A percentile compares a stretch with the other conserved stretches of the same genome.
phyloP scores from a whole-genome alignment of 768 basidiomycete species.

The Mycena albidolilacea region DNA sequence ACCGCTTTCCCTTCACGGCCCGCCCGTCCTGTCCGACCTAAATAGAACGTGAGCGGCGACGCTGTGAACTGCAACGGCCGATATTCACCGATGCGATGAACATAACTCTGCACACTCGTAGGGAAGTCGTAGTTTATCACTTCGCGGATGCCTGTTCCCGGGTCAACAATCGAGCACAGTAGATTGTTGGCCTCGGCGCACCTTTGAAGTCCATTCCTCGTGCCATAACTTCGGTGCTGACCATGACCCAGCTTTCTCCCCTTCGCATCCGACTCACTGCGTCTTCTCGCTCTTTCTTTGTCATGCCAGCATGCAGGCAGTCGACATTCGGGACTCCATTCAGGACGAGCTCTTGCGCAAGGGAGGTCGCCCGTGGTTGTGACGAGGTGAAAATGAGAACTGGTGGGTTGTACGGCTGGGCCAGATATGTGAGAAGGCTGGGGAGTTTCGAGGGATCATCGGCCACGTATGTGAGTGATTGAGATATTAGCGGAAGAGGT shows the following conservation, averaged over 20 bases:
- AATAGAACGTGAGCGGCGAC: conserved; percentile 25
- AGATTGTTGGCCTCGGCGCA: conserved; percentile 59
- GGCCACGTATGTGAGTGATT: conserved; percentile 92
- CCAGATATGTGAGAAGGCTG: conserved; percentile 84
- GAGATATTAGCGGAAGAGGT: conserved; percentile 90
- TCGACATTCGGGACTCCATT: conserved; percentile 88
- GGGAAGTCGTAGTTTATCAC: conserved; percentile 99
- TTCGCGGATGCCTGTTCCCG: conserved; percentile 55
- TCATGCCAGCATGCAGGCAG: conserved; percentile 92
- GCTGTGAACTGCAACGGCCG: neutral
- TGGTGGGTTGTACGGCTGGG: conserved; percentile 90
- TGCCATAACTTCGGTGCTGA: conserved; percentile 98
- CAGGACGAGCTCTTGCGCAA: conserved; percentile 86
- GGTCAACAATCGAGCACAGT: neutral
- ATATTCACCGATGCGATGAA: conserved; percentile 89
- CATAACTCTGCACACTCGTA: conserved; percentile 93
- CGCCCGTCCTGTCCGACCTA: conserved; percentile 95
- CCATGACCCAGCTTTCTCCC: conserved; percentile 95
- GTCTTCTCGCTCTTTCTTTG: conserved; percentile 89
- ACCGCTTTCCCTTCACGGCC: conserved; percentile 93
- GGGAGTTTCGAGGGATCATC: conserved; percentile 96
- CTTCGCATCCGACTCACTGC: conserved; percentile 87
- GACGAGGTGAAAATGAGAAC: conserved; percentile 92
- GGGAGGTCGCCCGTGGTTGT: conserved; percentile 86
- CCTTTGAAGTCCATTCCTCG: conserved; percentile 99